Evolutionary conservation across 441 rosid genomes (phyloP), one percentile per base, ranked within the genome.

Genomic region (Corymbia citriodora): DNA sequence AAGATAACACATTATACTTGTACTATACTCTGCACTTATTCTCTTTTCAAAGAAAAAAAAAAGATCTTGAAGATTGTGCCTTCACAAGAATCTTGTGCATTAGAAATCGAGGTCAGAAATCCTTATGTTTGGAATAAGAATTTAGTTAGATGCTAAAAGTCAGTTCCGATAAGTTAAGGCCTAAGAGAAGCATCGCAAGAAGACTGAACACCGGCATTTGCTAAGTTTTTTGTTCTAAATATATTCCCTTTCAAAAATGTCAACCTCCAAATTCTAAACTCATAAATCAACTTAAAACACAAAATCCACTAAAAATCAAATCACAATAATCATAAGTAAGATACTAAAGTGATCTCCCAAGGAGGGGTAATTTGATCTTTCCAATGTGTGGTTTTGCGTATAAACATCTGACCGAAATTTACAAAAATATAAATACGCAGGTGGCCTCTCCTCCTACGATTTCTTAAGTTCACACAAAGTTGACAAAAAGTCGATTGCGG

Each of bases 81-180:
- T 57, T 57, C 27, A 17, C 7, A 3, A 55, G 8, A 2, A 55
- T 55, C 9, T 55, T 17, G 9, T 55, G 57, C 21, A 55, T 7
- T 16, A 55, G 18, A 55, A 55, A 17, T 8, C 17, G 3, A 55
- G 57, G 57, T 3, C 7, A 55, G 21, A 55, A 55, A 55, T 7
- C 1, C 57, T 55, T 17, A 55, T 7, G 57, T 55, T 55, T 3
- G 1, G 0, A 7, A 55, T 55, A 9, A 55, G 18, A 3, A 5
- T 55, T 55, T 17, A 55, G 18, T 3, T 55, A 7, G 57, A 17
- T 10, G 1, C 7, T 53, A 14, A 53, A 53, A 53, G 55, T 53
- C 6, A 55, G 1, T 59, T 21, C n/a, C 14, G 11, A 59, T 0
- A 2, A 0, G 14, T 1, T 59, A 25, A 59, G 0, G 65, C 23